A percentile compares a stretch with the other conserved stretches of the same genome.
phyloP scores from a whole-genome alignment of 441 rosid genomes.

The Corymbia citriodora region DNA sequence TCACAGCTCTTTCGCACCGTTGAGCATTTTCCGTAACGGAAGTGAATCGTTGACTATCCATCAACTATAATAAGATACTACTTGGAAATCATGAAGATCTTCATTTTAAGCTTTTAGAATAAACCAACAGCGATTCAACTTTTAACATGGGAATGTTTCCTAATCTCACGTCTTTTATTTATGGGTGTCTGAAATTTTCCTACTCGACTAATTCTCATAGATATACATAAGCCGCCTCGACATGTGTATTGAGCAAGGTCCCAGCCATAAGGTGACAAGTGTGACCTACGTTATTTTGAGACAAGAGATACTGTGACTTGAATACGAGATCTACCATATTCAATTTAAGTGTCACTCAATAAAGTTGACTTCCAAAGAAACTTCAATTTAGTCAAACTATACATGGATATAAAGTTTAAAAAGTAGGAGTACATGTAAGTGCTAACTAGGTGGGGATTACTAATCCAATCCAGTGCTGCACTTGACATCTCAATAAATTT shows the following conservation, averaged over 20 bases:
- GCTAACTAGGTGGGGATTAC: neutral
- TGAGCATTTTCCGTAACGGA: neutral
- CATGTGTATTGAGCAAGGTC: neutral
- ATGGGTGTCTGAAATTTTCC: neutral
- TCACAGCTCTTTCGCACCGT: neutral
- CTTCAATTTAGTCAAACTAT: neutral
- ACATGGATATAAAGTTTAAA: neutral
- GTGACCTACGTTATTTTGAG: neutral
- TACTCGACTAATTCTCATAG: neutral
- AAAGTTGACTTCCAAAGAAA: accelerated
- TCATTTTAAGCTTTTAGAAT: neutral
- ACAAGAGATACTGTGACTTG: accelerated
- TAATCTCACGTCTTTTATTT: neutral
- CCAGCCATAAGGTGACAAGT: neutral
- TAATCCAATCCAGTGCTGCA: neutral
- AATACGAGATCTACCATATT: neutral
- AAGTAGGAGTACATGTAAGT: neutral
- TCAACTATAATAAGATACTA: neutral
- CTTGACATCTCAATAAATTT: neutral
- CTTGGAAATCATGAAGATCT: neutral
- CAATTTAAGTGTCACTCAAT: neutral
- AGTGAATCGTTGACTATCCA: neutral
- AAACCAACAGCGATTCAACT: neutral
- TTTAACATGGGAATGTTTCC: neutral
- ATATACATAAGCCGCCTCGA: neutral